Percentiles rank a stretch among this genome's conserved stretches.
These are phyloP conservation scores for Yamadazyma friedrichii DNA, from an alignment of 1,139 yeast species.

Conservation along the genomic window DNA sequence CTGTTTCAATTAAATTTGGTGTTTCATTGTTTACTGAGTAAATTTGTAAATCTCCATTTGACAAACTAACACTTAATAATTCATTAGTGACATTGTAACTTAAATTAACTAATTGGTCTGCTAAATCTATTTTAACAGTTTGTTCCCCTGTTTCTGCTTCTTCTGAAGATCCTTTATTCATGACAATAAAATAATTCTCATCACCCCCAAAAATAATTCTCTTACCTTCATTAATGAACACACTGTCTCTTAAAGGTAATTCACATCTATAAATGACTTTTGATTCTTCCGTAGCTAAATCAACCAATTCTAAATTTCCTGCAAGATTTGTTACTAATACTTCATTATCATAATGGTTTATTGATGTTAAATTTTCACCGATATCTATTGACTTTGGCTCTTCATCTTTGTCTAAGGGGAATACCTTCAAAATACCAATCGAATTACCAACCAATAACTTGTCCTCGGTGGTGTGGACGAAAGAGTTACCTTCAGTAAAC, in stretches of 20 bases:
- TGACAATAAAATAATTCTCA: slow-evolving; percentile 58
- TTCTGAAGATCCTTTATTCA: slow-evolving; percentile 28
- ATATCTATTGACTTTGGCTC: slow-evolving; percentile 59
- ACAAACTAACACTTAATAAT: slow-evolving; percentile 51
- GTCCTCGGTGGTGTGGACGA: slow-evolving; percentile 33
- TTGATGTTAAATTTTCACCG: slow-evolving; percentile 38
- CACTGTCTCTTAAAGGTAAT: slow-evolving; percentile 64
- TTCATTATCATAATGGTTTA: slow-evolving; percentile 22
- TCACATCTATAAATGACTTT: slow-evolving; percentile 41
- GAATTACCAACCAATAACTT: slow-evolving; percentile 51
- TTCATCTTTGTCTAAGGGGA: slow-evolving; percentile 42
- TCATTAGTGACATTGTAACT: slow-evolving; percentile 64
- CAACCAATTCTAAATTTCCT: slow-evolving; percentile 35
- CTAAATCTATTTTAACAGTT: slow-evolving; percentile 27
- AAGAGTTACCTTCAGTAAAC: slow-evolving; percentile 48
- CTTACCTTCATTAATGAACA: slow-evolving; percentile 68
- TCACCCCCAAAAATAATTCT: slow-evolving; percentile 76
- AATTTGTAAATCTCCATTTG: slow-evolving; percentile 67
- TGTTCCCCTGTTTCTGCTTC: neutral
- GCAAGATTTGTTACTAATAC: slow-evolving; percentile 31
- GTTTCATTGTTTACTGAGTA: slow-evolving; percentile 55
- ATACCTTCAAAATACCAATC: slow-evolving; percentile 51
- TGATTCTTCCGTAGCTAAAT: slow-evolving; percentile 21
- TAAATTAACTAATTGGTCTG: slow-evolving; percentile 59
- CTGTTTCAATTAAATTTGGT: slow-evolving; percentile 37